Evolutionary conservation across 305 asterid species (phyloP).

Genomic region (Ilex paraguariensis): DNA sequence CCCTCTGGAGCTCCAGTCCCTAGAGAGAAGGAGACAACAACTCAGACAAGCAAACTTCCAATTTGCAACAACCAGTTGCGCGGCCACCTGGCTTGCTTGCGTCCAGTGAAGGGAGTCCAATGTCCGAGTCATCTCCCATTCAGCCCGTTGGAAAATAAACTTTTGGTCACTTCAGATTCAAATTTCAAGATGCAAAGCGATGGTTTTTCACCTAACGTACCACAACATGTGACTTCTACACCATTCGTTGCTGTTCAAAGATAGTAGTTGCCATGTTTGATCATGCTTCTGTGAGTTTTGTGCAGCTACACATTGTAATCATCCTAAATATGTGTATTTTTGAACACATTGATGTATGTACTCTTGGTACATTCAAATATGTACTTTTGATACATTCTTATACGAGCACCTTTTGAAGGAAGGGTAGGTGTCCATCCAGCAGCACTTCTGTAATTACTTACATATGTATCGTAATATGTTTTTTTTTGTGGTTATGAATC

Average conservation of each 20-base stretch:
- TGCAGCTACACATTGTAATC: background rate
- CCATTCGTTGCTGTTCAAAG: constrained; percentile 41
- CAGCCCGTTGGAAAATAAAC: constrained; percentile 37
- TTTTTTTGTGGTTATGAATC: background rate
- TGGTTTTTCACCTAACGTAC: constrained; percentile 22
- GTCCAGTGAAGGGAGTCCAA: constrained; percentile 38
- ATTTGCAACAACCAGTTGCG: constrained; percentile 48
- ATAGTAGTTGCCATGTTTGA: constrained; percentile 12
- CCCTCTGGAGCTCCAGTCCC: constrained; percentile 66
- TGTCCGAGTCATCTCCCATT: constrained; percentile 28
- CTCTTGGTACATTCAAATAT: background rate
- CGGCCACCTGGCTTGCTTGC: constrained; percentile 62
- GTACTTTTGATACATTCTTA: background rate
- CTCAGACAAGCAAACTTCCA: constrained; percentile 49
- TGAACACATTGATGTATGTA: too few species aligned
- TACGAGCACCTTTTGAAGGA: background rate
- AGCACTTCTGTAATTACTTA: too few species aligned
- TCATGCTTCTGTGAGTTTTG: background rate
- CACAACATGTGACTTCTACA: constrained; percentile 28
- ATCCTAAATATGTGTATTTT: too few species aligned
- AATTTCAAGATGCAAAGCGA: constrained; percentile 13
- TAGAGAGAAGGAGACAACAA: constrained; percentile 51
- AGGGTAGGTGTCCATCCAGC: too few species aligned
- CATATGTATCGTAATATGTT: background rate
- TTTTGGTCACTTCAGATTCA: constrained; percentile 27